A percentile compares a stretch with the other conserved stretches of the same genome.
These are phyloP conservation scores for Mycena crocata DNA, from an alignment of 768 basidiomycete genomes.

Conservation along the genomic window DNA sequence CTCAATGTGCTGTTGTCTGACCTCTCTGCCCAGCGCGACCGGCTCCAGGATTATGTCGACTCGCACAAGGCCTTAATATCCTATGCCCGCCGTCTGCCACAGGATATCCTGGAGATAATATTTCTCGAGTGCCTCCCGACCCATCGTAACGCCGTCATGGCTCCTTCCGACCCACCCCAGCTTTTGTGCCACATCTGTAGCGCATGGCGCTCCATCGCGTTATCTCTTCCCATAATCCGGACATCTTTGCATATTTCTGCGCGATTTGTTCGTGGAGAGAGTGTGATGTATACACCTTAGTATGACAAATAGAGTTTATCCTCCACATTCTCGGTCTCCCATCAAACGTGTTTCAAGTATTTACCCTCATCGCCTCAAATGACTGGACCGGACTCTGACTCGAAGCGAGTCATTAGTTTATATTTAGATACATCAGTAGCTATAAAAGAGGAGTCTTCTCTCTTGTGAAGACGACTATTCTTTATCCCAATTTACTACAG, in stretches of 20 bases:
- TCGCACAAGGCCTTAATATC: conserved; percentile 23
- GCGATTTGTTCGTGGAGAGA: no score
- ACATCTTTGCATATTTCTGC: background rate
- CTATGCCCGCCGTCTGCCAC: background rate
- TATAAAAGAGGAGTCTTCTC: no score
- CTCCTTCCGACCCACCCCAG: background rate
- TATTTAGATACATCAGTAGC: no score
- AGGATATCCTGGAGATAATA: conserved; percentile 9
- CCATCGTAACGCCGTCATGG: background rate
- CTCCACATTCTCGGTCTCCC: no score
- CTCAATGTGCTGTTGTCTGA: background rate
- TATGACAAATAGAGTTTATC: no score
- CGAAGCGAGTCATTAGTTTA: no score
- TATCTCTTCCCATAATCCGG: background rate
- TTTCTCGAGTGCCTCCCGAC: conserved; percentile 12
- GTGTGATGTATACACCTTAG: no score
- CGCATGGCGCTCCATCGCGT: conserved; percentile 2
- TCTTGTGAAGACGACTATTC: no score
- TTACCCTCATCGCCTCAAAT: no score
- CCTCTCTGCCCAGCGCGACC: background rate
- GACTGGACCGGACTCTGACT: no score
- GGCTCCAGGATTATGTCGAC: background rate
- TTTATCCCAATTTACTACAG: no score
- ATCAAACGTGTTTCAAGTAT: no score
- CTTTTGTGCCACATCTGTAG: conserved; percentile 11